Evolutionary conservation across 2,329 filamentous ascomycete species (phyloP).

Genomic region (Colletotrichum sp.): DNA sequence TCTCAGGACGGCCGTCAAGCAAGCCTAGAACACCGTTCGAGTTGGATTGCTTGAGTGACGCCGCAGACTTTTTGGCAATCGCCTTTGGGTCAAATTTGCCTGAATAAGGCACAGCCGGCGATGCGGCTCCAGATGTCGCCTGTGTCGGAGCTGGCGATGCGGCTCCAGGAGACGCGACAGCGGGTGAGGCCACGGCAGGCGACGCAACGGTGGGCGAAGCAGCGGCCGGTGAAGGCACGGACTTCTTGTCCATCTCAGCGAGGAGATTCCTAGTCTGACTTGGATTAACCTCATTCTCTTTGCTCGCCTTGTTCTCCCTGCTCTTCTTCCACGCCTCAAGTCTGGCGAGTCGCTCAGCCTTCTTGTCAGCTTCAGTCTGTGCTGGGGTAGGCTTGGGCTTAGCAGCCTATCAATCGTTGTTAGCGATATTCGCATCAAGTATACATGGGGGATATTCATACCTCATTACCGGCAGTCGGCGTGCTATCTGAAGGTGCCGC

Average conservation of each 20-base stretch:
- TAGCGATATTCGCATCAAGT: conserved; percentile 16
- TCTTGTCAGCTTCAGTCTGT: conserved; percentile 75
- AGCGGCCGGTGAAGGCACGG: conserved; percentile 45
- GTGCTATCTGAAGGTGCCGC: conserved; percentile 54
- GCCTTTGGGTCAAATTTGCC: conserved; percentile 89
- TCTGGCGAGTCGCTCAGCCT: conserved; percentile 80
- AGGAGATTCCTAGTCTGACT: conserved; percentile 71
- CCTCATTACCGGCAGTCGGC: conserved; percentile 59
- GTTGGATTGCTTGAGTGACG: conserved; percentile 59
- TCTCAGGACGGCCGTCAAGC: conserved; percentile 45
- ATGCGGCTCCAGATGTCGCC: conserved; percentile 46
- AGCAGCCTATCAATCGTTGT: conserved; percentile 48
- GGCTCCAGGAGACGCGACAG: conserved; percentile 6
- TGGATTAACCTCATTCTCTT: conserved; percentile 71
- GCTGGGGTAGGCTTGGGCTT: conserved; percentile 56
- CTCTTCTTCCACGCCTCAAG: conserved; percentile 93
- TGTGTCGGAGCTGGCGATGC: conserved; percentile 33
- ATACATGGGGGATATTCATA: conserved; percentile 39
- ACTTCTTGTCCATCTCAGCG: conserved; percentile 77
- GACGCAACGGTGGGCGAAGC: conserved; percentile 54
- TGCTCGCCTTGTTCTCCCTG: conserved; percentile 76
- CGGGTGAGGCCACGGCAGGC: conserved; percentile 55
- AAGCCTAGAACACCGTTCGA: conserved; percentile 55
- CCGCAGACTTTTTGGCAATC: conserved; percentile 79
- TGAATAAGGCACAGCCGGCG: conserved; percentile 66